A percentile compares a stretch with the other conserved stretches of the same genome.
These are phyloP conservation scores for Cyclospora cayetanensis DNA, from an alignment of 169 alveolate genomes.

Conservation along the genomic window DNA sequence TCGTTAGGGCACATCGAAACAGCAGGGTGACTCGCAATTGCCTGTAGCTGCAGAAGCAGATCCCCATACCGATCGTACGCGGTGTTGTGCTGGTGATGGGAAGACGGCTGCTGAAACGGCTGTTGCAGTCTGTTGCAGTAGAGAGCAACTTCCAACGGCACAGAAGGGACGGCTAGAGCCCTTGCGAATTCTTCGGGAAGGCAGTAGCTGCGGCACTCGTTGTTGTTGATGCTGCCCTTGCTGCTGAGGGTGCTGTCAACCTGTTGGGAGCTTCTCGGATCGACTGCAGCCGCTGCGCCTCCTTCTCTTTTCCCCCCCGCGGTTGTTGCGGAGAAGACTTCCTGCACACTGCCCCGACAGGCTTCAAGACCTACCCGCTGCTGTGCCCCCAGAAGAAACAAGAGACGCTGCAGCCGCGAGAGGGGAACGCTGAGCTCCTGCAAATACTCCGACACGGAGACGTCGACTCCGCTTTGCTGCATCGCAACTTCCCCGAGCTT, in stretches of 20 bases:
- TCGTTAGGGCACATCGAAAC: slow-evolving; percentile 21
- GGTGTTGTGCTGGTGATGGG: not conserved
- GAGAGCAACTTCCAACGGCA: slow-evolving; percentile 28
- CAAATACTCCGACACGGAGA: not conserved
- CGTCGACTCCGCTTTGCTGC: not conserved
- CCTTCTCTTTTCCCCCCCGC: slow-evolving; percentile 7
- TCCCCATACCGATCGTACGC: not conserved
- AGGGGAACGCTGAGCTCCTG: not conserved
- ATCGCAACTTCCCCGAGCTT: too few species aligned
- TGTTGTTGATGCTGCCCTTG: not conserved
- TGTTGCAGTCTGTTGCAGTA: slow-evolving; percentile 43
- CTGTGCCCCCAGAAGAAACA: slow-evolving; percentile 35
- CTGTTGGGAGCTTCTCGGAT: not conserved
- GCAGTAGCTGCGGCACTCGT: not conserved
- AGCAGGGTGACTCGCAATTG: slow-evolving; percentile 2
- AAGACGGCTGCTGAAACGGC: not conserved
- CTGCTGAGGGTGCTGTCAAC: slow-evolving; percentile 19
- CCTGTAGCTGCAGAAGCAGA: slow-evolving; percentile 29
- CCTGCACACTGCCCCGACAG: too few species aligned
- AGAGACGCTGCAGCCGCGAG: slow-evolving; percentile 12
- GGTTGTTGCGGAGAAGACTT: not conserved
- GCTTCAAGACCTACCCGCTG: not conserved
- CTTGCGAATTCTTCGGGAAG: slow-evolving; percentile 34
- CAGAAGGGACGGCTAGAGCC: slow-evolving; percentile 38
- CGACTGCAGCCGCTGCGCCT: slow-evolving; percentile 4